These are phyloP conservation scores for Ceratocystis variospora DNA, from an alignment of 2,329 filamentous ascomycete species.

Conservation along the genomic window DNA sequence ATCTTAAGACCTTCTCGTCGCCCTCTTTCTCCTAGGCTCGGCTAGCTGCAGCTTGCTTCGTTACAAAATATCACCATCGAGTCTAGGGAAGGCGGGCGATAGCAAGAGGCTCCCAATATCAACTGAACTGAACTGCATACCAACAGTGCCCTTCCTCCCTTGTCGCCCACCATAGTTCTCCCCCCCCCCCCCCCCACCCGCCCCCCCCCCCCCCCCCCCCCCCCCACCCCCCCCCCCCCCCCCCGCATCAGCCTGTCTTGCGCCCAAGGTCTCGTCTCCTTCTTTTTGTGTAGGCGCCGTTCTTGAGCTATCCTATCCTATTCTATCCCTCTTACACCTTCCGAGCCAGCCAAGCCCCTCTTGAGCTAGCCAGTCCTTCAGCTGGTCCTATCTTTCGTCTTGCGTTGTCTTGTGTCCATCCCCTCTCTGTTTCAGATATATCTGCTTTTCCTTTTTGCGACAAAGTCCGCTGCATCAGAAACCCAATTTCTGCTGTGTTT, in stretches of 20 bases:
- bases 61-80: not conserved
- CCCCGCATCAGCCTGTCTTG: not conserved
- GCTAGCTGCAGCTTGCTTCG: conserved; percentile 3
- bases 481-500: not conserved
- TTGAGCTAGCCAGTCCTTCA: not conserved
- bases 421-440: not conserved
- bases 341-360: not conserved
- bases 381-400: not conserved
- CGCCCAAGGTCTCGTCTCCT: no score
- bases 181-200: no score
- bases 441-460: not conserved
- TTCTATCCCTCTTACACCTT: not conserved
- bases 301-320: not conserved
- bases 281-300: not conserved
- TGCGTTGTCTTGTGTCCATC: not conserved
- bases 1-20: not conserved
- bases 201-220: no score
- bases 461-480: not conserved
- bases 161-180: not conserved
- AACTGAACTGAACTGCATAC: not conserved
- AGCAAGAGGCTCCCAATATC: not conserved
- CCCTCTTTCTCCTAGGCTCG: not conserved
- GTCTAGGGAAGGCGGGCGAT: not conserved
- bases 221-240: no score
- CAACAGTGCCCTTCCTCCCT: not conserved